Evolutionary conservation across 2,329 filamentous ascomycete genomes (phyloP), one percentile per base, ranked within the genome.

Genomic region (Colletotrichum cereale): DNA sequence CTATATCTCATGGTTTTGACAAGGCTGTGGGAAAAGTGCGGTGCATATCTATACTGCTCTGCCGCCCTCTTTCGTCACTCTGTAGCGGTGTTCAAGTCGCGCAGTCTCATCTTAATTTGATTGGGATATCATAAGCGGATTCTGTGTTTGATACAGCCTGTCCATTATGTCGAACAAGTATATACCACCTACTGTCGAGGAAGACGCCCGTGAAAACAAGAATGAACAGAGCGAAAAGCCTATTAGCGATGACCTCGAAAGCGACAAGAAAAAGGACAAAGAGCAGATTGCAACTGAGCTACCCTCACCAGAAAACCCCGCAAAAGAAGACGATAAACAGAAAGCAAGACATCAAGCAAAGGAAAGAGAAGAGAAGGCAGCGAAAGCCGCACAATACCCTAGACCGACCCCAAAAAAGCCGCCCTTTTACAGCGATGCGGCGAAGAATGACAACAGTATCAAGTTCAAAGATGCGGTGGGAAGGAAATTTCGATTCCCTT

Each of bases 401-500:
- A 21, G n/a, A 48, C 24, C 24, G 3, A 1, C n/a, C 2, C n/a
- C 10, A 3, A 24, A 24, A 21, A 12, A 48, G 24, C 10, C 2
- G 10, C n/a, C 24, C n/a, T 11, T n/a, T 5, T 21, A 24, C 12
- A 0, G 24, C 24, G n/a, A 18, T 8, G 44, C 44, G 12, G n/a
- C 12, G 5, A 14, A 0, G 18, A 24, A 11, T 14, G 44, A 24
- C 18, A 11, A 1, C 12, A 48, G 3, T 48, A 93, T 97, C 79
- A 91, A 91, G 75, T 97, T 97, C 84, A 96, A 96, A 82, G 95
- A 98, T 79, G 95, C 94, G 1, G 90, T 97, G n/a, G 93, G 93
- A 40, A 88, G 95, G 74, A 97, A 96, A 81, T 97, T 96, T 80
- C 96, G 90, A 81, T 97, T 98, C 78, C 95, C 95, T 2, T 97